Percentiles rank a stretch among this genome's conserved stretches.
These are phyloP conservation scores for Fusarium sp. DNA, from an alignment of 2,329 filamentous ascomycete genomes.

Conservation along the genomic window DNA sequence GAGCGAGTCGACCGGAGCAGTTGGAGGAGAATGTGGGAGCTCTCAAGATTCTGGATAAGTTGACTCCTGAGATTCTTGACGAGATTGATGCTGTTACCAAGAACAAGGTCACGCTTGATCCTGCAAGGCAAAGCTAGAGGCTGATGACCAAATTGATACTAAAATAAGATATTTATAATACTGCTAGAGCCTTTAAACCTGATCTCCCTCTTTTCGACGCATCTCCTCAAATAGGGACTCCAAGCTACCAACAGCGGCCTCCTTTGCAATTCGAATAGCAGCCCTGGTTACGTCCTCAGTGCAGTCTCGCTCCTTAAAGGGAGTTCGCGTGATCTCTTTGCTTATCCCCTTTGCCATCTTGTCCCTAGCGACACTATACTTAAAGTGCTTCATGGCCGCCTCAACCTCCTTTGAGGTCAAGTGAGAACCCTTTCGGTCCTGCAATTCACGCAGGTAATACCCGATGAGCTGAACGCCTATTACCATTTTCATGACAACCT, in stretches of 20 bases:
- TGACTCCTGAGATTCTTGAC: constrained; percentile 62
- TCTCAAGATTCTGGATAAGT: constrained; percentile 58
- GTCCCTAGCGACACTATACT: neutral
- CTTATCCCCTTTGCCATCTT: neutral
- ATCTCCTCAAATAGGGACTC: neutral
- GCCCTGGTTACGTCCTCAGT: neutral
- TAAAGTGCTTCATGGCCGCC: neutral
- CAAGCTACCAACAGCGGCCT: neutral
- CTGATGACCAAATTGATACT: neutral
- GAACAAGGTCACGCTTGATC: constrained; percentile 44
- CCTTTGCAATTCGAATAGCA: neutral
- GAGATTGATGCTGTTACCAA: constrained; percentile 61
- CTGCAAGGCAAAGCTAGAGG: constrained; percentile 38
- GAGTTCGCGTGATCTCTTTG: neutral
- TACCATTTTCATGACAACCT: neutral
- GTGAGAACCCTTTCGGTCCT: neutral
- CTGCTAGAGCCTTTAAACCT: neutral
- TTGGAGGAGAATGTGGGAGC: constrained; percentile 63
- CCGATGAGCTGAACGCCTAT: neutral
- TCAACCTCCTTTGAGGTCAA: neutral
- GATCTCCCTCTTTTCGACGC: neutral
- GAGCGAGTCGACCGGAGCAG: constrained; percentile 63
- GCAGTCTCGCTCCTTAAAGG: neutral
- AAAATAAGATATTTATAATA: neutral
- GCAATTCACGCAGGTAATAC: neutral